A percentile compares a stretch with the other conserved stretches of the same genome.
phyloP scores from a whole-genome alignment of 179 eudicot genomes.

The Silene vulgaris region DNA sequence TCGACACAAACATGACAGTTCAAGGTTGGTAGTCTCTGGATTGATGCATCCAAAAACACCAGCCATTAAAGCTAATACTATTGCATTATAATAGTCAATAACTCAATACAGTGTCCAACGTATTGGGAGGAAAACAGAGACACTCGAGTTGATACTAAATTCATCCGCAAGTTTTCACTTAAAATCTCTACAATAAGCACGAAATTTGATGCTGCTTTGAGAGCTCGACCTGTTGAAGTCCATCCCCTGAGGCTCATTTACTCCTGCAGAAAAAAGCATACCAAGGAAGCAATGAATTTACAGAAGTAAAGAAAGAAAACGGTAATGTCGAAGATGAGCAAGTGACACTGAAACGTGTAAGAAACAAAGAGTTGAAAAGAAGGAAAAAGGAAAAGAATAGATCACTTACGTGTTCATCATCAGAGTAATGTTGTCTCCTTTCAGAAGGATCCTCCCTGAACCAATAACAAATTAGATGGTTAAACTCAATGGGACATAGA shows the following conservation, averaged over 20 bases:
- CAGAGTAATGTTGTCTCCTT: constrained; percentile 83
- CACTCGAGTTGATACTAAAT: neutral
- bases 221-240: neutral
- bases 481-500: neutral
- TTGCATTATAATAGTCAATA: neutral
- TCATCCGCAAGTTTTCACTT: constrained; percentile 9
- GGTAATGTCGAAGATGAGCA: neutral
- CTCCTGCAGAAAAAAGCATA: constrained; percentile 22
- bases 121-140: too few relatives aligned
- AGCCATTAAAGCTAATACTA: neutral
- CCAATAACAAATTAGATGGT: constrained; percentile 6
- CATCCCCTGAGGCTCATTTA: constrained; percentile 14
- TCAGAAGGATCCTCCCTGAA: constrained; percentile 70
- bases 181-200: constrained; percentile 14
- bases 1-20: neutral
- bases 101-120: neutral
- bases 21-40: neutral
- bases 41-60: neutral
- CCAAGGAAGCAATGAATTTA: neutral
- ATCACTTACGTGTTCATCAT: constrained; percentile 69
- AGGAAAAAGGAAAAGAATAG: neutral
- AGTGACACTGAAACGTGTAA: neutral
- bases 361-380: neutral
- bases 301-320: neutral
- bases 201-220: neutral